Conservation (phyloP, 176 grass and related monocot species). For the Oryza nivara region DNA sequence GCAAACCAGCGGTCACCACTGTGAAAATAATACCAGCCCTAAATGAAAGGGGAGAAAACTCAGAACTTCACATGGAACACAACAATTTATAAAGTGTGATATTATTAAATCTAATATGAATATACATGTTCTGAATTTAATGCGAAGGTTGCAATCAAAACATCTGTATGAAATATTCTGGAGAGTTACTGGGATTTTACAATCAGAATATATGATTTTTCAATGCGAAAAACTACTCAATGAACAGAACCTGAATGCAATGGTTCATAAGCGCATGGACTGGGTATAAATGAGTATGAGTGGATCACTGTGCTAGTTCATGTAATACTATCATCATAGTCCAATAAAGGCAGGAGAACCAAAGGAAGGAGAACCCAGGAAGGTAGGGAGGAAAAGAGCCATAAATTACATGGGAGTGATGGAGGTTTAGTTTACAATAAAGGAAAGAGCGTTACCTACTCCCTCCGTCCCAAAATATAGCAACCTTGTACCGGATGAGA, state of each 20-base stretch:
- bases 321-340: neutral
- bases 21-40: conserved; percentile 96
- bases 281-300: neutral
- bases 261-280: neutral
- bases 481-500: too few relatives aligned
- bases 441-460: too few relatives aligned
- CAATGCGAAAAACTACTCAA: neutral
- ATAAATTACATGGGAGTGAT: neutral
- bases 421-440: neutral
- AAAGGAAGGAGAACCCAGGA: neutral
- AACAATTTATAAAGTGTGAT: neutral
- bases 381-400: neutral
- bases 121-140: conserved; percentile 17
- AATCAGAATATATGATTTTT: neutral
- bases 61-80: conserved; percentile 12
- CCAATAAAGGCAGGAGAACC: neutral
- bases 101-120: neutral
- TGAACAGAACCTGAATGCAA: neutral
- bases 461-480: too few relatives aligned
- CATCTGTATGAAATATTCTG: conserved; percentile 17
- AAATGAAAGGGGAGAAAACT: conserved; percentile 23
- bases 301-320: neutral
- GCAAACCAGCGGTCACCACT: conserved; percentile 85
- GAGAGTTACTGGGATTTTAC: neutral
- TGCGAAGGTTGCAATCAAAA: neutral